Evolutionary conservation across 768 basidiomycete species (phyloP).

Genomic region (Tylopilus intermedius): DNA sequence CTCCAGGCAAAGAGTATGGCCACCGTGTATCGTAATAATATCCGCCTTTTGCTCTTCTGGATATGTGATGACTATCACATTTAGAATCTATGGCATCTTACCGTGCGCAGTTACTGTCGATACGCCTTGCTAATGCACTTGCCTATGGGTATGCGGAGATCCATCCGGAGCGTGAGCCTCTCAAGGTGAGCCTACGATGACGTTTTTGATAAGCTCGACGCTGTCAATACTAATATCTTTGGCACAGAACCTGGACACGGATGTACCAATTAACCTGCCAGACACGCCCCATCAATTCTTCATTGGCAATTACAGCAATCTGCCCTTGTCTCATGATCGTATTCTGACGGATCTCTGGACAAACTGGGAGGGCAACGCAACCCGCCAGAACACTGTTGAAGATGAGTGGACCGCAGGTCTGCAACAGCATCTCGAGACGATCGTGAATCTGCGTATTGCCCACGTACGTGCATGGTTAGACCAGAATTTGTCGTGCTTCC

Average conservation of each 20-base stretch:
- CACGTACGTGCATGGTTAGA: conserved; percentile 51
- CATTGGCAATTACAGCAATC: conserved; percentile 14
- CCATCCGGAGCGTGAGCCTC: too few relatives aligned
- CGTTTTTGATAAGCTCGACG: too few relatives aligned
- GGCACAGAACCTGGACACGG: conserved; percentile 48
- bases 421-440: conserved; percentile 32
- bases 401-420: conserved; percentile 39
- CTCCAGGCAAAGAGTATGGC: too few relatives aligned
- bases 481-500: conserved; percentile 46
- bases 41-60: too few relatives aligned
- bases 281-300: conserved; percentile 20
- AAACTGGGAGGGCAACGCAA: conserved; percentile 13
- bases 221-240: too few relatives aligned
- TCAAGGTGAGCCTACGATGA: too few relatives aligned
- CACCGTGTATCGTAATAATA: too few relatives aligned
- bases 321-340: conserved; percentile 25
- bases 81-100: too few relatives aligned
- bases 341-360: conserved; percentile 12
- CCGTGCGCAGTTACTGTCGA: too few relatives aligned
- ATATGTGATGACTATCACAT: too few relatives aligned
- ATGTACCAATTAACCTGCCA: conserved; percentile 7
- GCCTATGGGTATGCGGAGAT: too few relatives aligned
- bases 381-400: conserved; percentile 20
- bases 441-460: conserved; percentile 40
- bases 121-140: too few relatives aligned